phyloP scores from a whole-genome alignment of 192 early-diverging fungal genomes.

The Backusella liffmaniae region DNA sequence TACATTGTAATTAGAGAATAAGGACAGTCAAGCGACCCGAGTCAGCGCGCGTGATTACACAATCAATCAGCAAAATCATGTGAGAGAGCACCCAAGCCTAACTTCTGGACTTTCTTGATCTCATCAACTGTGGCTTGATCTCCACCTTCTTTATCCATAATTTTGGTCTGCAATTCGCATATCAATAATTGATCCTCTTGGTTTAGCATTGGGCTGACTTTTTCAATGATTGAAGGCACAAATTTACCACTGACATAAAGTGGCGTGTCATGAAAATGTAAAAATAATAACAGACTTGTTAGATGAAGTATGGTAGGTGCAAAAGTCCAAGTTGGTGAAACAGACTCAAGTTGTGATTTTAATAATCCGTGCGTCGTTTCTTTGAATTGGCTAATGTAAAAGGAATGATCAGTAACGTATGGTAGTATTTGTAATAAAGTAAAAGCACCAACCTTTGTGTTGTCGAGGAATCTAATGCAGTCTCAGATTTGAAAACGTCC shows the following conservation, averaged over 20 bases:
- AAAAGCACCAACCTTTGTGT: neutral
- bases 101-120: neutral
- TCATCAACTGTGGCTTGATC: neutral
- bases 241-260: conserved; percentile 1
- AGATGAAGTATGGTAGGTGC: neutral
- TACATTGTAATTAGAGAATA: neutral
- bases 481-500: neutral
- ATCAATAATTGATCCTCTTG: neutral
- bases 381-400: neutral
- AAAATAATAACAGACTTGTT: neutral
- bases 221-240: neutral
- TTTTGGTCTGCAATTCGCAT: neutral
- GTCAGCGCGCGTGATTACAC: neutral
- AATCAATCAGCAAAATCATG: neutral
- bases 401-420: too few species aligned
- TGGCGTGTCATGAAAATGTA: neutral
- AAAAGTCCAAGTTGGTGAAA: neutral
- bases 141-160: neutral
- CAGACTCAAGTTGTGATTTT: neutral
- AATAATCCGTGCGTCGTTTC: neutral
- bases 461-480: neutral
- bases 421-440: too few species aligned
- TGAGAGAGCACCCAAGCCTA: neutral
- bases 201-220: neutral
- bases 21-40: neutral